These are phyloP conservation scores for Monosporascus cannonballus DNA, from an alignment of 2,329 filamentous ascomycete genomes.

Conservation along the genomic window DNA sequence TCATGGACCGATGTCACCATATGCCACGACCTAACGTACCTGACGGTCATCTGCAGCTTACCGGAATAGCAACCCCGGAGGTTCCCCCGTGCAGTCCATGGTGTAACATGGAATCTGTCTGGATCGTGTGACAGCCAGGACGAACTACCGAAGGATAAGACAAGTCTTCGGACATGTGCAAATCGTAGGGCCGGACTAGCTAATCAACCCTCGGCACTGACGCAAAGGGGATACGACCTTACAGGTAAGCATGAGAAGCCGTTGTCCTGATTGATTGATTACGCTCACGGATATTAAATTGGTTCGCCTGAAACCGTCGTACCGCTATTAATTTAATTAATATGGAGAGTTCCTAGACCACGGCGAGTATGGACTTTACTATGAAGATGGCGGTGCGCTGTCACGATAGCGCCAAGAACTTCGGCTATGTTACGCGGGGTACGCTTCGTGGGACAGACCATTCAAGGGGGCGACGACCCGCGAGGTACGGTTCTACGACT, in stretches of 20 bases:
- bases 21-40: not conserved
- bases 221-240: no score
- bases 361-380: no score
- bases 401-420: not conserved
- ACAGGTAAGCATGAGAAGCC: no score
- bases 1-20: not conserved
- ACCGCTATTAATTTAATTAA: no score
- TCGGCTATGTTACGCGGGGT: not conserved
- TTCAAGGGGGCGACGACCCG: not conserved
- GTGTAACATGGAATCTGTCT: not conserved
- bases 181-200: no score
- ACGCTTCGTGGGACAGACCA: not conserved
- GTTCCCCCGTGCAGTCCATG: not conserved
- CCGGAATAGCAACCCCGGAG: not conserved
- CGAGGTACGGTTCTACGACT: not conserved
- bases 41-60: not conserved
- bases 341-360: no score
- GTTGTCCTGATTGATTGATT: no score
- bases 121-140: not conserved
- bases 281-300: no score
- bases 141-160: not conserved
- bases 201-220: no score
- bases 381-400: not conserved
- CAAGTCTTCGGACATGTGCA: not conserved
- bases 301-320: no score